Conservation (phyloP, 306 rosid genomes). For the Vigna unguiculata region DNA sequence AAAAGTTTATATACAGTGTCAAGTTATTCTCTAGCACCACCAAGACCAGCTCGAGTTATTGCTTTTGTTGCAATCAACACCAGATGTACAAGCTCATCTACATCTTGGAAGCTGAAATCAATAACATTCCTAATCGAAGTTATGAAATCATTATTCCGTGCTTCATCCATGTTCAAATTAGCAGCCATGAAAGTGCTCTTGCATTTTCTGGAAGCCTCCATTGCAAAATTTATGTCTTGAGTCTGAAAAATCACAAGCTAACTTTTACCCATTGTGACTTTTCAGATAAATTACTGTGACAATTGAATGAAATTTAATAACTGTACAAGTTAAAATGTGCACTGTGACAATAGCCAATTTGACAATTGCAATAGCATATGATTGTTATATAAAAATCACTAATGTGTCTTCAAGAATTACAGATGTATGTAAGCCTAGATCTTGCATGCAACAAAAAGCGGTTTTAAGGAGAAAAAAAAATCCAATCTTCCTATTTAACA, state of each 20-base stretch:
- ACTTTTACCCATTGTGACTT: slow-evolving; percentile 37
- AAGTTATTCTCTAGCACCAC: slow-evolving; percentile 63
- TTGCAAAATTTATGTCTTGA: slow-evolving; percentile 60
- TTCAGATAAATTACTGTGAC: slow-evolving; percentile 4
- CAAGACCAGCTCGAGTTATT: slow-evolving; percentile 60
- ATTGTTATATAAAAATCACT: slow-evolving; percentile 19
- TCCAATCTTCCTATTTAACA: background rate
- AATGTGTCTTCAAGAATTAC: slow-evolving; percentile 22
- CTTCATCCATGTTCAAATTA: slow-evolving; percentile 48
- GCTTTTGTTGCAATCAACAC: slow-evolving; percentile 62
- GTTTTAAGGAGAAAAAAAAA: background rate
- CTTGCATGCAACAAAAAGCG: slow-evolving; percentile 21
- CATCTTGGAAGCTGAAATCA: slow-evolving; percentile 82
- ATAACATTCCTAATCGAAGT: slow-evolving; percentile 62
- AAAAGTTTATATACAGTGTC: slow-evolving; percentile 56
- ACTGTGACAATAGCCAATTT: background rate
- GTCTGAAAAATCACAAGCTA: slow-evolving; percentile 58
- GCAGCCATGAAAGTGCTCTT: slow-evolving; percentile 59
- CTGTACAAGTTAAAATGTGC: slow-evolving; percentile 21
- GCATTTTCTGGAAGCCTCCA: slow-evolving; percentile 73
- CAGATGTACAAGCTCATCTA: slow-evolving; percentile 62
- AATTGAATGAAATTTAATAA: slow-evolving; percentile 31
- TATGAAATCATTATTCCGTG: slow-evolving; percentile 53
- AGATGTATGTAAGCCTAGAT: slow-evolving; percentile 15
- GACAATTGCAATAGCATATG: background rate